Conservation (phyloP, 768 basidiomycete species). For the Boletus patriciae region DNA sequence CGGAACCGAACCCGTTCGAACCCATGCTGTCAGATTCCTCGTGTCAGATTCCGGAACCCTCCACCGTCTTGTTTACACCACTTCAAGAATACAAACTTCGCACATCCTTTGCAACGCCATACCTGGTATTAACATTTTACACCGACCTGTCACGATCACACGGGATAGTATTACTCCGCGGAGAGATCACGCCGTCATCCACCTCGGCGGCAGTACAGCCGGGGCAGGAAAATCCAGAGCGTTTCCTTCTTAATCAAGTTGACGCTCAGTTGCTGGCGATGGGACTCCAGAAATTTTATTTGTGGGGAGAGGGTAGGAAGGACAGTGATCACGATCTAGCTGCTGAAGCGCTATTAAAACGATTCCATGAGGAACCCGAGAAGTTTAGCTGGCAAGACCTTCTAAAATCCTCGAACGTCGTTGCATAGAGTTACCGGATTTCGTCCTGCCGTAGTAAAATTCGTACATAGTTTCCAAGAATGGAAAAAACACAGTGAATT, state of each 20-base stretch:
- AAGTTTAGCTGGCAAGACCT: conserved; percentile 84
- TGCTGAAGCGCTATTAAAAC: conserved; percentile 50
- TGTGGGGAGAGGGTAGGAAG: conserved; percentile 48
- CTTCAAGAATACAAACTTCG: conserved; percentile 91
- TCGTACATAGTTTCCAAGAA: background rate
- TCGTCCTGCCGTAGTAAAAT: background rate
- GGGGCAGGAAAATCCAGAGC: conserved; percentile 25
- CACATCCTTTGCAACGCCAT: conserved; percentile 83
- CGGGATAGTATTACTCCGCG: conserved; percentile 80
- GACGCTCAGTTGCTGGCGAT: conserved; percentile 85
- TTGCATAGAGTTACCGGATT: conserved; percentile 6
- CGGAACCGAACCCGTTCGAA: conserved; percentile 45
- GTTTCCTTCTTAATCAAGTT: conserved; percentile 67
- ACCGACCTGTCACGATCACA: conserved; percentile 83
- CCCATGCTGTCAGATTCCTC: conserved; percentile 26
- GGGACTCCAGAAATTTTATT: conserved; percentile 82
- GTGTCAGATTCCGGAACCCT: conserved; percentile 47
- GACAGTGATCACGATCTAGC: background rate
- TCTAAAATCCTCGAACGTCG: conserved; percentile 47
- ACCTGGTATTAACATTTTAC: conserved; percentile 88
- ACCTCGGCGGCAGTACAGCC: conserved; percentile 37
- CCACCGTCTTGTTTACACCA: conserved; percentile 90
- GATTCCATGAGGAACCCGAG: conserved; percentile 76
- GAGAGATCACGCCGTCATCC: conserved; percentile 81
- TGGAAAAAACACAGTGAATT: background rate